Evolutionary conservation across 2,329 filamentous ascomycete genomes (phyloP), one percentile per base, ranked within the genome.

Genomic region (Fusarium fujikuroi): DNA sequence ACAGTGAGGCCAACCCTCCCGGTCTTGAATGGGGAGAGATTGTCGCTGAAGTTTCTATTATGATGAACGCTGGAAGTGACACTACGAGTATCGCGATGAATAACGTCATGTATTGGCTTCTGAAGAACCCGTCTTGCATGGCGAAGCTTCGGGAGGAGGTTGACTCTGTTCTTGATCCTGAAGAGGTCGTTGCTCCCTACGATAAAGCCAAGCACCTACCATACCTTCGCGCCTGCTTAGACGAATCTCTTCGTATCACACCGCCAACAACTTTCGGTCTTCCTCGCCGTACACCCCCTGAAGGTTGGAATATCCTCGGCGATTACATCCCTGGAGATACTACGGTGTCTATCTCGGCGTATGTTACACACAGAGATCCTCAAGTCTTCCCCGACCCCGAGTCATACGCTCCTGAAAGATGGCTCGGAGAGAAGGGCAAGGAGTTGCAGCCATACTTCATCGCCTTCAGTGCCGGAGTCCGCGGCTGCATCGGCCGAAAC

Each of bases 11-110:
- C 21, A 77, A 78, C 7, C 78, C 83, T 3, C 66, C 63, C 23
- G 58, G 69, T 3, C 83, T 90, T 3, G 86, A 89, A 66, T 88
- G 84, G 84, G 88, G 88, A 30, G 89, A 91, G 77, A 86, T 90
- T 12, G 84, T 88, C 1, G 87, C 88, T 18, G 88, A 91, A 73
- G 81, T 88, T 30, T 82, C 78, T 49, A 87, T 85, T 76, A 89
- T 89, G 83, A 84, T 84, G 72, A 84, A 83, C 69, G 88, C 87
- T 2, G 87, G 87, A 10, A 84, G 81, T 6, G 86, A 84, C 25
- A 89, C 87, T 0, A 89, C 87, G 3, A 78, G 79, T 18, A 81
- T 82, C 76, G 82, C 87, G 14, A 84, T 90, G 76, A 83, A 83
- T 18, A 88, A 89, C 69, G 85, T 86, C 43, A 82, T 90, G 76